These are phyloP conservation scores for Trypanosoma theileri DNA, from an alignment of 208 protist species.

Conservation along the genomic window DNA sequence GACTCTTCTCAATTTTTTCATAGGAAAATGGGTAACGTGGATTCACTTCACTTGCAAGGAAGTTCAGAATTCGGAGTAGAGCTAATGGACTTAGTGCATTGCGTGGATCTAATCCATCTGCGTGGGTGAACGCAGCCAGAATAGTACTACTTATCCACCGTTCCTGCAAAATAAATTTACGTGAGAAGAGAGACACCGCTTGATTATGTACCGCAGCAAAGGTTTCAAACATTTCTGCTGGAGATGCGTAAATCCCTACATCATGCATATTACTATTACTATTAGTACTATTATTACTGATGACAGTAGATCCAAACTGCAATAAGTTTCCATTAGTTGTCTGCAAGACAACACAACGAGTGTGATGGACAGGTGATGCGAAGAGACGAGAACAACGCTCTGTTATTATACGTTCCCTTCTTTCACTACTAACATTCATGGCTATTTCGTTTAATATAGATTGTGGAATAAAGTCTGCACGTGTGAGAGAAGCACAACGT, in stretches of 20 bases:
- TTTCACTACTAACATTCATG: not conserved
- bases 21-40: slow-evolving; percentile 26
- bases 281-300: slow-evolving; percentile 2
- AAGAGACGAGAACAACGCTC: slow-evolving; percentile 5
- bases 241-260: slow-evolving; percentile 18
- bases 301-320: slow-evolving; percentile 15
- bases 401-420: slow-evolving; percentile 4
- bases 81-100: slow-evolving; percentile 17
- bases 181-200: slow-evolving; percentile 23
- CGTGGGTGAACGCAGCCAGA: slow-evolving; percentile 15
- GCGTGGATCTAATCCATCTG: not conserved
- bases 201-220: slow-evolving; percentile 26
- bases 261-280: slow-evolving; percentile 5
- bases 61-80: slow-evolving; percentile 19
- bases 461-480: slow-evolving; percentile 26
- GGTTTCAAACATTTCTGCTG: slow-evolving; percentile 17
- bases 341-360: slow-evolving; percentile 6
- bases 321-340: slow-evolving; percentile 28
- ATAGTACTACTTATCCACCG: slow-evolving; percentile 31
- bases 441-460: not conserved
- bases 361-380: slow-evolving; percentile 19
- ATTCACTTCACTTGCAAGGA: slow-evolving; percentile 23
- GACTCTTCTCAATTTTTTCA: too few relatives aligned
- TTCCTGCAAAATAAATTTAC: slow-evolving; percentile 25
- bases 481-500: slow-evolving; percentile 12